Conservation (phyloP, 345 rosid species). For the Erucastrum elatum region DNA sequence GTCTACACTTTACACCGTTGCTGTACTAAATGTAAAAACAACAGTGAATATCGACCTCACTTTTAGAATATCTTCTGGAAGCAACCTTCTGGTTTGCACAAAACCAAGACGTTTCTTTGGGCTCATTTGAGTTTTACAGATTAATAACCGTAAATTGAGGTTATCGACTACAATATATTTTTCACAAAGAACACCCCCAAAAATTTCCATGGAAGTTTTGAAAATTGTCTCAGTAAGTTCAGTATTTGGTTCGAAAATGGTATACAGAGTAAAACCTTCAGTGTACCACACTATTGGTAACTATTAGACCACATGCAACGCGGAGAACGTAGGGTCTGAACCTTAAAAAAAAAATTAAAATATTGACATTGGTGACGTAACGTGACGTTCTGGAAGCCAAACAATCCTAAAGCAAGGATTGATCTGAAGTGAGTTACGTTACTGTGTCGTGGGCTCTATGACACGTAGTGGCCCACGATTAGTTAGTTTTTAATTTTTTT, state of each 20-base stretch:
- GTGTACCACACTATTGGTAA: background rate
- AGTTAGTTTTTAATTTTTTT: too few relatives aligned
- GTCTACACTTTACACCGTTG: background rate
- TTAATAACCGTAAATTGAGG: background rate
- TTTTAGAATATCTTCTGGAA: background rate
- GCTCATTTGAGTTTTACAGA: background rate
- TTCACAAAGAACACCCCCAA: background rate
- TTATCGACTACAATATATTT: background rate
- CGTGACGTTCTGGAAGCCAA: too few relatives aligned
- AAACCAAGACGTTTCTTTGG: background rate
- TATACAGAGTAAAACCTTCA: background rate
- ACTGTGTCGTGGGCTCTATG: too few relatives aligned
- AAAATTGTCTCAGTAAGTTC: background rate
- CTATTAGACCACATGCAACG: too few relatives aligned
- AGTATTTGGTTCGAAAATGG: background rate
- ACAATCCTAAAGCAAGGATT: too few relatives aligned
- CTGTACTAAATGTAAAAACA: background rate
- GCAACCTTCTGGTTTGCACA: background rate
- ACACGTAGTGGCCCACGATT: too few relatives aligned
- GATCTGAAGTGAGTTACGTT: too few relatives aligned
- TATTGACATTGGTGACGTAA: too few relatives aligned
- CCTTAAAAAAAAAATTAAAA: too few relatives aligned
- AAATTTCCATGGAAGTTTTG: background rate
- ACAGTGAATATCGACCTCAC: background rate
- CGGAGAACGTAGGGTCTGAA: too few relatives aligned